Percentiles rank a stretch among this genome's conserved stretches.
phyloP scores from a whole-genome alignment of 306 rosid genomes.

The Dalbergia cultrata region DNA sequence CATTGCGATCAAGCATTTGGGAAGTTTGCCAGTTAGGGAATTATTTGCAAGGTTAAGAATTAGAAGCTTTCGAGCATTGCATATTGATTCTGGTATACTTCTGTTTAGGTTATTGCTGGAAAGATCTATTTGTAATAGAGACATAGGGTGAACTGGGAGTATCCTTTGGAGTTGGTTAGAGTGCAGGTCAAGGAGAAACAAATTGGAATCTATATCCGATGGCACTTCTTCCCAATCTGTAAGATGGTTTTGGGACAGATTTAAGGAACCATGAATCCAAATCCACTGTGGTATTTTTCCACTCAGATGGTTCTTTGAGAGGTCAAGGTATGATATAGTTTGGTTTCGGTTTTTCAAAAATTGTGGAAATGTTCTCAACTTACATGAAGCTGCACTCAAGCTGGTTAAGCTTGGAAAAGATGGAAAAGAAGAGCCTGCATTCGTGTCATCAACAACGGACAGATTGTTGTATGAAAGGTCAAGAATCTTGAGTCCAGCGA shows the following conservation, averaged over 20 bases:
- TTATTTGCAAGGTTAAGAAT: not conserved
- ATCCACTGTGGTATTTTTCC: conserved; percentile 55
- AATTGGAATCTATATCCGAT: not conserved
- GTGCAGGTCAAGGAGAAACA: not conserved
- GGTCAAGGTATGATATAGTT: not conserved
- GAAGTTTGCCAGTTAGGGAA: not conserved
- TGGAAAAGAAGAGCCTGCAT: not conserved
- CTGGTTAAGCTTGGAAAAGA: not conserved
- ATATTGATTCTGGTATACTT: not conserved
- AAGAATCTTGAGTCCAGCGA: not conserved
- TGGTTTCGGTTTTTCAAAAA: conserved; percentile 40
- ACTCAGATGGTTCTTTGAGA: not conserved
- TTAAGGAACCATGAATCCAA: conserved; percentile 2
- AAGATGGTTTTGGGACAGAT: not conserved
- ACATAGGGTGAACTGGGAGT: not conserved
- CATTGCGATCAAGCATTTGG: conserved; percentile 24
- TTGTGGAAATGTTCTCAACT: conserved; percentile 4
- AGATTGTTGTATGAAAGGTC: not conserved
- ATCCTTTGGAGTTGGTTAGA: not conserved
- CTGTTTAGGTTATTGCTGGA: not conserved
- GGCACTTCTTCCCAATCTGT: conserved; percentile 7
- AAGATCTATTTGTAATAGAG: not conserved
- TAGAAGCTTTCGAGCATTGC: not conserved
- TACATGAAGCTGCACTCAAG: conserved; percentile 47
- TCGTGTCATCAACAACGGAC: not conserved